Evolutionary conservation across 352 stramenopile genomes (phyloP), one percentile per base, ranked within the genome.

Genomic region (Phytophthora parvispora): DNA sequence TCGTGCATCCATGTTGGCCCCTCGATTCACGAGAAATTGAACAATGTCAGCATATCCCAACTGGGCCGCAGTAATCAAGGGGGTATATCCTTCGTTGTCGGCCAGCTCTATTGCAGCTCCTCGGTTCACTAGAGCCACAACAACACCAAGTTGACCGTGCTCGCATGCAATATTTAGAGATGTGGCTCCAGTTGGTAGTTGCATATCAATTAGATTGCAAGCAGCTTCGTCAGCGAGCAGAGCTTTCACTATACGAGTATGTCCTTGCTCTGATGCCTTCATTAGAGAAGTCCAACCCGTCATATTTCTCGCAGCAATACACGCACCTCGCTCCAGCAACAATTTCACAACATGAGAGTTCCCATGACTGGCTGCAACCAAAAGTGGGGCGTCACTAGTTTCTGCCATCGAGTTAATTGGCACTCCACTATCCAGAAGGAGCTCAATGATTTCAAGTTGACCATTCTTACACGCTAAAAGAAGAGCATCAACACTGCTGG

Each of bases 31-130:
- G 28, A 69, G 12, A 28, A 69, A 64, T 25, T 69, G 42, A 1
- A 69, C 43, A 2, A 69, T 64, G 25, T 64, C 53, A 12, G 24
- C 52, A 16, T 58, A 59, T 27, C 52, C 62, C 9, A 64, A 16
- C 25, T 69, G 62, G 3, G 62, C 42, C n/a, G 62, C 62, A 10
- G 52, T 64, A n/a, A 69, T 69, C 8, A 69, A 34, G 15, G 62
- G 52, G 6, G 52, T 54, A n/a, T 69, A 69, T 12, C 62, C 53
- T 31, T 42, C 62, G 15, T 58, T 45, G 27, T 69, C 62, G 5
- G 62, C 10, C 8, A 69, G 1, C 16, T 70, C 47, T 6, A 65
- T 27, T 0, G 27, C 32, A 9, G 63, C 63, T 25, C 47, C 36
- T 28, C 12, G 9, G 16, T 64, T 38, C 22, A 70, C n/a, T 9